Evolutionary conservation across 768 basidiomycete species (phyloP).

Genomic region (Pleurotus eryngii): DNA sequence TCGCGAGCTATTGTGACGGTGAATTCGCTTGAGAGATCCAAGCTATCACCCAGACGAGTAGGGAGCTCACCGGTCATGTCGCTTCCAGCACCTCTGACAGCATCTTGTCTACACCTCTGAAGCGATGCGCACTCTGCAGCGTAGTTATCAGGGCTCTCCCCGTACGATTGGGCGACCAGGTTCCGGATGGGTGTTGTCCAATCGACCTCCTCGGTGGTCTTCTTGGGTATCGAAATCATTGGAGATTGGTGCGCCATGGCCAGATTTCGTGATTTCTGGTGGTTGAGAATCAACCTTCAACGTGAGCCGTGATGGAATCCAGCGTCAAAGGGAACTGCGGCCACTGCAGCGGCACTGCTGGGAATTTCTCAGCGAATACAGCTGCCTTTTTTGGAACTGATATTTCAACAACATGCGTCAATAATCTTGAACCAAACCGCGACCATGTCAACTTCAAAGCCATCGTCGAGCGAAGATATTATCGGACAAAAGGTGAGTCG

Average conservation of each 20-base stretch:
- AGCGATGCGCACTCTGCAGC: constrained; percentile 78
- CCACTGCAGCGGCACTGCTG: background rate
- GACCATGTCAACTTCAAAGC: constrained; percentile 55
- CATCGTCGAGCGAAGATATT: constrained; percentile 84
- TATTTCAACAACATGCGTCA: background rate
- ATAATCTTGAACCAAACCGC: constrained; percentile 1
- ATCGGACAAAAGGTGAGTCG: constrained; percentile 80
- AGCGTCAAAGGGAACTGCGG: too few relatives aligned
- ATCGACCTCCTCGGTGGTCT: constrained; percentile 95
- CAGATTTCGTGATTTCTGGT: background rate
- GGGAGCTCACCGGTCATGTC: constrained; percentile 77
- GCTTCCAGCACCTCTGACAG: constrained; percentile 93
- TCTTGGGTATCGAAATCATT: constrained; percentile 89
- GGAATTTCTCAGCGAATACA: background rate
- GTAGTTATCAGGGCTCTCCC: constrained; percentile 90
- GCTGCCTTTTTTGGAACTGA: background rate
- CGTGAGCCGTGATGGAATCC: too few relatives aligned
- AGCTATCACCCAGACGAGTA: background rate
- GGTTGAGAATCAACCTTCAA: background rate
- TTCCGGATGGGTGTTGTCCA: constrained; percentile 87
- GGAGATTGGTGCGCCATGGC: constrained; percentile 78
- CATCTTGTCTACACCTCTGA: constrained; percentile 92
- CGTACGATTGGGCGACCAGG: constrained; percentile 88
- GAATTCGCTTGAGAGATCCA: constrained; percentile 1
- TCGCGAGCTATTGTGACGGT: constrained; percentile 61